Evolutionary conservation across 768 basidiomycete species (phyloP), one percentile per base, ranked within the genome.

Genomic region (Auricularia heimuer): DNA sequence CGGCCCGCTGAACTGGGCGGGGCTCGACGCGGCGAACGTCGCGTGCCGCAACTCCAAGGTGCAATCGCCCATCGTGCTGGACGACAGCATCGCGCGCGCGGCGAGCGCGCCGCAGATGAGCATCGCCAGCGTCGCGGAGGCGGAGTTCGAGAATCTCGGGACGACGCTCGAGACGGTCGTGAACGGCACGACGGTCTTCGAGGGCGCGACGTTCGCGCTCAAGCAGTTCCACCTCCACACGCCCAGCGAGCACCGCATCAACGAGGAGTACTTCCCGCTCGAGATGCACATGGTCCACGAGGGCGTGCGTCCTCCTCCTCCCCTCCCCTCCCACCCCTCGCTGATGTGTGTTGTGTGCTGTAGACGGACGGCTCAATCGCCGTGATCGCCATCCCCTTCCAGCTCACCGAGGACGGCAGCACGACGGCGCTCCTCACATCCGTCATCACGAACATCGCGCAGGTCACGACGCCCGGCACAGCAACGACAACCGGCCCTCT

Each of bases 211-310:
- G 29, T 60, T 60, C 18, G 29, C 24, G 24, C 29, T 60, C 7
- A 60, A 60, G 56, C 56, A 60, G 56, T 60, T 60, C 24, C 56
- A 60, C 18, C 14, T 60, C 16, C 56, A 60, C 24, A 60, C 56
- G 11, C 56, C 56, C 6, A 29, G 24, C 56, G 56, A 60, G 56
- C 56, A 60, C 24, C 56, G 56, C 24, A 60, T 60, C 24, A 60
- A 60, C 18, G 34, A 35, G 29, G 56, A 60, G 56, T 60, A 60
- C 56, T 60, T 60, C 56, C 56, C 56, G 24, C 56, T 60, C 10
- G 56, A 60, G 56, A 35, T 60, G 16, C 56, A 60, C 18, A 60
- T 60, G 56, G 56, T 60, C 29, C 56, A 60, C 56, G 56, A 60
- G 56, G 56, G 16, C 24, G 47, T 51, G 21, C 47, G 47, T 51